A percentile compares a stretch with the other conserved stretches of the same genome.
Conservation (phyloP, 495 filamentous ascomycete genomes). For the Aspergillus nidulans region DNA sequence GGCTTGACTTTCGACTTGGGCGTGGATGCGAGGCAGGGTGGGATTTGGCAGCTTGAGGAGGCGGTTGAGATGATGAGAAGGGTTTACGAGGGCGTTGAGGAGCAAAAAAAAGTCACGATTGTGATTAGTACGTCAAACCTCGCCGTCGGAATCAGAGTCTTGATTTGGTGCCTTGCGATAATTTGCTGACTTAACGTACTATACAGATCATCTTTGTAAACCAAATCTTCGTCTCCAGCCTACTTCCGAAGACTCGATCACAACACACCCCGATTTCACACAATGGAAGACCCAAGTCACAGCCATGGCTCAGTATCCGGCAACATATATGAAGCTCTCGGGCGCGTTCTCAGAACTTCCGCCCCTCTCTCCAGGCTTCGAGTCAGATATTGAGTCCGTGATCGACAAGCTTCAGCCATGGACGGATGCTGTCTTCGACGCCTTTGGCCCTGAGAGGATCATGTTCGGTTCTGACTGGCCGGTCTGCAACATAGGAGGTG, state of each 20-base stretch:
- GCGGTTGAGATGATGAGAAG: slow-evolving; percentile 66
- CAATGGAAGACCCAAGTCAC: slow-evolving; percentile 39
- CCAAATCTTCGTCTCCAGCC: slow-evolving; percentile 55
- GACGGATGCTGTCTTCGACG: slow-evolving; percentile 60
- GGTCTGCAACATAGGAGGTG: slow-evolving; percentile 68
- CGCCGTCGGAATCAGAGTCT: neutral
- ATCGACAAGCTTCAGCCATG: slow-evolving; percentile 52
- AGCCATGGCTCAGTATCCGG: slow-evolving; percentile 50
- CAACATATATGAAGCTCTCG: slow-evolving; percentile 83
- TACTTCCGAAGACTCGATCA: slow-evolving; percentile 29
- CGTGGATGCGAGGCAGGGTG: slow-evolving; percentile 66
- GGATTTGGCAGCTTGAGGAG: slow-evolving; percentile 66
- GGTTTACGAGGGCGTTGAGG: slow-evolving; percentile 55
- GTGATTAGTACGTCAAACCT: slow-evolving; percentile 57
- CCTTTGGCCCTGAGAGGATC: slow-evolving; percentile 64
- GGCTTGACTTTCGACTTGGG: slow-evolving; percentile 74
- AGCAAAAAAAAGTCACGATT: slow-evolving; percentile 54
- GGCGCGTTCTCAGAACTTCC: slow-evolving; percentile 74
- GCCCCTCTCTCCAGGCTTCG: slow-evolving; percentile 29
- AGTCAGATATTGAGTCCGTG: slow-evolving; percentile 36
- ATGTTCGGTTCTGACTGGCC: slow-evolving; percentile 95
- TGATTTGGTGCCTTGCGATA: neutral
- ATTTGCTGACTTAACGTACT: neutral
- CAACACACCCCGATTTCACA: slow-evolving; percentile 54
- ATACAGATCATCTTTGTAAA: slow-evolving; percentile 80